These are phyloP conservation scores for Sugiyamaella pinicola DNA, from an alignment of 1,139 yeast species.

Conservation along the genomic window DNA sequence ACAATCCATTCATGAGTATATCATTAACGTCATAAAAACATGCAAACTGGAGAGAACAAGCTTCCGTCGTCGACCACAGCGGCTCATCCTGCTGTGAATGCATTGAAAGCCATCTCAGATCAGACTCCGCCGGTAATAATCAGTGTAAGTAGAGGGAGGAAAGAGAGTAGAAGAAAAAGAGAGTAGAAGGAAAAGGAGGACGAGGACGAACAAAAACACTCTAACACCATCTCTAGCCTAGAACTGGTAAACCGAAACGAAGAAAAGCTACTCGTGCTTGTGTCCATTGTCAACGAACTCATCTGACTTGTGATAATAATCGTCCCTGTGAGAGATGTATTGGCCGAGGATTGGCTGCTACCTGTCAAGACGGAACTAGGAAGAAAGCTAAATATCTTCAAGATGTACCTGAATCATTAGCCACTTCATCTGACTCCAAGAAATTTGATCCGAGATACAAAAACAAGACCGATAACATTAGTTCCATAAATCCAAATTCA, in stretches of 20 bases:
- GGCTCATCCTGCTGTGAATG: conserved; percentile 16
- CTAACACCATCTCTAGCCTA: conserved; percentile 28
- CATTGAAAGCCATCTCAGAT: conserved; percentile 13
- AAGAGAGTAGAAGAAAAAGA: neutral
- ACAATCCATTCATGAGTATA: neutral
- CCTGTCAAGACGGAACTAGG: conserved; percentile 89
- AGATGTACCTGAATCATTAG: conserved; percentile 34
- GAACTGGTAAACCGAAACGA: conserved; percentile 45
- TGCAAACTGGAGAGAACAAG: conserved; percentile 1
- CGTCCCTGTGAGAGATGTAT: conserved; percentile 87
- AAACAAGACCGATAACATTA: neutral
- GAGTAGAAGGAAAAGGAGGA: neutral
- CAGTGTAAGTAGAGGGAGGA: conserved; percentile 23
- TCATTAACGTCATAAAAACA: neutral
- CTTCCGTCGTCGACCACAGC: neutral
- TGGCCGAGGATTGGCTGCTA: conserved; percentile 63
- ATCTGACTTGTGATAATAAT: conserved; percentile 77
- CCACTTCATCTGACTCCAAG: conserved; percentile 26
- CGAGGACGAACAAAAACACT: neutral
- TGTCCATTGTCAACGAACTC: conserved; percentile 81
- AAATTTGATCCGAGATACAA: conserved; percentile 32
- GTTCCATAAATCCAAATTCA: neutral
- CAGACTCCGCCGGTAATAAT: conserved; percentile 19
- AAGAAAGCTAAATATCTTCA: conserved; percentile 77
- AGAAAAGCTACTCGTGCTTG: conserved; percentile 81